phyloP scores from a whole-genome alignment of 805 yeast species.

The Yamadazyma takamatsuzukensis region DNA sequence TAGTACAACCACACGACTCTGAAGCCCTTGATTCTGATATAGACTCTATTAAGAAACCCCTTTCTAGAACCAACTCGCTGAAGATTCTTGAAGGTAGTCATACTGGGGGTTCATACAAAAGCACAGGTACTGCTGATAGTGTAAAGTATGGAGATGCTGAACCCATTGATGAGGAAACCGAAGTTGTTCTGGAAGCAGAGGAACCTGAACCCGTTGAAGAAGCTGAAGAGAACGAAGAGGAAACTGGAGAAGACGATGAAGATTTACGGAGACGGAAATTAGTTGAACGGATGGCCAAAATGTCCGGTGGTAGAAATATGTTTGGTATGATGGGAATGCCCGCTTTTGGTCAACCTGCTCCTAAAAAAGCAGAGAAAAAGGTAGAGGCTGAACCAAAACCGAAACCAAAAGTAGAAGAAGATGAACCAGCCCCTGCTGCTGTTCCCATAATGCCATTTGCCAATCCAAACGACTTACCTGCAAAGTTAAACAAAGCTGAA shows the following conservation, averaged over 20 bases:
- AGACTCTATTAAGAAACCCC: constrained; percentile 2
- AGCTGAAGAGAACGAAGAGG: constrained; percentile 48
- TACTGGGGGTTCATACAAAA: constrained; percentile 29
- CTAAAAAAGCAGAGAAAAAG: constrained; percentile 10
- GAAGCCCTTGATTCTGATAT: constrained; percentile 8
- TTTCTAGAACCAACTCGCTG: no score
- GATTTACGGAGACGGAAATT: constrained; percentile 71
- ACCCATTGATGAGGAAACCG: constrained; percentile 11
- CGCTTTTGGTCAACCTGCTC: constrained; percentile 26
- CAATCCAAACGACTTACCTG: constrained; percentile 40
- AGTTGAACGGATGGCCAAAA: constrained; percentile 93
- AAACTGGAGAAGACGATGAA: constrained; percentile 67
- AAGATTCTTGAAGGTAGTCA: constrained; percentile 24
- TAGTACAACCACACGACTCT: constrained; percentile 13
- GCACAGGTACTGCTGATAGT: constrained; percentile 1
- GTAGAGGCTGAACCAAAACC: constrained; percentile 10
- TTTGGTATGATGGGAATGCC: constrained; percentile 67
- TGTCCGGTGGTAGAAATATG: constrained; percentile 83
- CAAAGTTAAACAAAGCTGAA: no score
- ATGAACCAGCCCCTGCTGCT: constrained; percentile 13
- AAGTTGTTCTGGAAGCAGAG: constrained; percentile 11
- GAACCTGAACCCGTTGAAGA: constrained; percentile 19
- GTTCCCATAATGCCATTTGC: constrained; percentile 13
- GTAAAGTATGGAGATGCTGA: constrained; percentile 6
- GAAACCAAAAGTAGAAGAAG: constrained; percentile 20